Percentiles rank a stretch among this genome's conserved stretches.
Evolutionary conservation across 257 asterid genomes (phyloP).

Genomic region (Solanum pimpinellifolium): DNA sequence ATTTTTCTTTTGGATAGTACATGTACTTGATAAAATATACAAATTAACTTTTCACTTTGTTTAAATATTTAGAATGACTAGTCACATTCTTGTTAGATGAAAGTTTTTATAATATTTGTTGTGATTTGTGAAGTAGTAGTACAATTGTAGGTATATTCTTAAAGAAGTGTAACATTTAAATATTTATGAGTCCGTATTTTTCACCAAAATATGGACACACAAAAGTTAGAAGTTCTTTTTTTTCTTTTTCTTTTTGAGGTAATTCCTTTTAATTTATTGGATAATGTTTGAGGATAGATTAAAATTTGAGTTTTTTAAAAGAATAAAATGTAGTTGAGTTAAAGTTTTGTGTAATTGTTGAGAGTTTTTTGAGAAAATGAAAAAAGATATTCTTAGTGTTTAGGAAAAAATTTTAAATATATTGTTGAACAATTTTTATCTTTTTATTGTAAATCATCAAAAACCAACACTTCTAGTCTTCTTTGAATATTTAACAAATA

Average conservation of each 20-base stretch:
- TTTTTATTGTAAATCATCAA: neutral
- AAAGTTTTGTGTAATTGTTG: neutral
- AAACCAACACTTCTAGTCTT: neutral
- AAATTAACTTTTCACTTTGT: neutral
- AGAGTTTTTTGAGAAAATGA: neutral
- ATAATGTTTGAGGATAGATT: neutral
- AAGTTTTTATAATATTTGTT: neutral
- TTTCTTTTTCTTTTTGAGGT: neutral
- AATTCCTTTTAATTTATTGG: neutral
- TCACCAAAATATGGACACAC: neutral
- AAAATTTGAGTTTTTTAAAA: neutral
- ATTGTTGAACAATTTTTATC: neutral
- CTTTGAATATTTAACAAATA: neutral
- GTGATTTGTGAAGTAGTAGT: neutral
- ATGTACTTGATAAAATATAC: neutral
- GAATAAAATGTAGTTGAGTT: neutral
- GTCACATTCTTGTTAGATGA: neutral
- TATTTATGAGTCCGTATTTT: neutral
- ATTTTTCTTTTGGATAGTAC: neutral
- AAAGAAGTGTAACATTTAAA: neutral
- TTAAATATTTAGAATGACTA: neutral
- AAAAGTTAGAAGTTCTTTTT: neutral
- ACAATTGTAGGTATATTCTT: neutral
- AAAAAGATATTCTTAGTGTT: neutral
- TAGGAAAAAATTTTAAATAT: neutral